These are phyloP conservation scores for Phytophthora pini DNA, from an alignment of 352 stramenopile species.

Conservation along the genomic window DNA sequence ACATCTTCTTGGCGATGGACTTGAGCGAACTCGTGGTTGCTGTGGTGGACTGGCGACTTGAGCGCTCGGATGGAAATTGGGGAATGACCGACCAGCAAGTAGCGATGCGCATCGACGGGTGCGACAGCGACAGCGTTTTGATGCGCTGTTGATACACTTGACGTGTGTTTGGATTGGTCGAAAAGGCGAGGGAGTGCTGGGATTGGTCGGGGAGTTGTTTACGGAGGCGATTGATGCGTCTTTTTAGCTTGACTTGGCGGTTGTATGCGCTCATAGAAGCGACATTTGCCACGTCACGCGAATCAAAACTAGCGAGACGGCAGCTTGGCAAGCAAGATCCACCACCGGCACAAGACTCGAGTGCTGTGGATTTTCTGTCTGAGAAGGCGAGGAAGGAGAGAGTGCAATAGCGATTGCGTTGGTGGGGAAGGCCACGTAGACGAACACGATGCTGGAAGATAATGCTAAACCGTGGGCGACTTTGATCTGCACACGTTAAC, in stretches of 20 bases:
- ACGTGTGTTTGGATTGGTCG: conserved; percentile 11
- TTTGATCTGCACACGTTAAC: too few relatives aligned
- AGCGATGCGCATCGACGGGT: neutral
- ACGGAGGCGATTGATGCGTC: conserved; percentile 15
- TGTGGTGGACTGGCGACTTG: conserved; percentile 2
- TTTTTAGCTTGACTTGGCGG: conserved; percentile 10
- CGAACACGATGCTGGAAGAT: too few relatives aligned
- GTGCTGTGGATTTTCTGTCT: neutral
- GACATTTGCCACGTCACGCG: conserved; percentile 27
- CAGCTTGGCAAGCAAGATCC: neutral
- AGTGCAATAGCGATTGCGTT: neutral
- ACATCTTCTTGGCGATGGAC: conserved; percentile 36
- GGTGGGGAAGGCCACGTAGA: neutral
- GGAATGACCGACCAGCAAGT: conserved; percentile 22
- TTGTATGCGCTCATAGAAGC: conserved; percentile 8
- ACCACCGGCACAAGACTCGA: neutral
- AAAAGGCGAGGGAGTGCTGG: neutral
- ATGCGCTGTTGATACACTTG: neutral
- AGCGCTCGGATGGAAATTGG: conserved; percentile 13
- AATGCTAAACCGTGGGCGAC: too few relatives aligned
- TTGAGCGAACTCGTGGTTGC: conserved; percentile 25
- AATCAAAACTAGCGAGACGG: conserved; percentile 20
- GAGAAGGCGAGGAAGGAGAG: neutral
- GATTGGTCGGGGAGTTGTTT: conserved; percentile 7
- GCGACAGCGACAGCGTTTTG: conserved; percentile 2